Base-by-base conservation (phyloP, 2,329 filamentous ascomycete genomes). In the Xylaria sp. region DNA sequence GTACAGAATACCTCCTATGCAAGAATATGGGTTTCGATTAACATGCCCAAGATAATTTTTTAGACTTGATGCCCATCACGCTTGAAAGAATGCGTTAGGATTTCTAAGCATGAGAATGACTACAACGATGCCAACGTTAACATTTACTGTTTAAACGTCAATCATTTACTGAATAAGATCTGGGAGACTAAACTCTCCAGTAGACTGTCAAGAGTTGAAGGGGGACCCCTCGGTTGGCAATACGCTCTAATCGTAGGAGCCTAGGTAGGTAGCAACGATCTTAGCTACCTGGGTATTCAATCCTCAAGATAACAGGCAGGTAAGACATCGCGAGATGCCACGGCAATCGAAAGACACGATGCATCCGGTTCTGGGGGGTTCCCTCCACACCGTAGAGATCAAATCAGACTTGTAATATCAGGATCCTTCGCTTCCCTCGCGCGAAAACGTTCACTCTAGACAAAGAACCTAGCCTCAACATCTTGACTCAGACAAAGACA, bases 401-500 rank as follows among this genome's bases (percentile, higher is more conserved):
- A 14, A 6, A 8, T 11, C 17, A 2, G 21, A 28, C 15, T 28
- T 23, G n/a, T 8, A 3, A 17, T 31, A 14, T 31, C 19, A 38
- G 15, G 42, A 31, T 47, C 35, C 21, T n/a, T 3, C n/a, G 28
- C 11, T 31, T 11, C 25, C 21, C 23, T 33, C 19, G 21, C 46
- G 60, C 12, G 60, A 52, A 65, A 65, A 63, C 60, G 56, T 63
- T 53, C 12, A 6, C n/a, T 17, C 4, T 11, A 11, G 17, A 64
- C 54, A 64, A 64, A 66, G 57, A 57, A 37, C 3, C 4, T 23
- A n/a, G 38, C 42, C 21, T 42, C 17, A 12, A 25, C 50, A 42
- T 42, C 19, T 45, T 11, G 14, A 43, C 15, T 17, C 5, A n/a
- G 17, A 65, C 63, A 63, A 65, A 65, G 65, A 17, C 37, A 14